Evolutionary conservation across 345 rosid species (phyloP).

Genomic region (Populus euphratica): DNA sequence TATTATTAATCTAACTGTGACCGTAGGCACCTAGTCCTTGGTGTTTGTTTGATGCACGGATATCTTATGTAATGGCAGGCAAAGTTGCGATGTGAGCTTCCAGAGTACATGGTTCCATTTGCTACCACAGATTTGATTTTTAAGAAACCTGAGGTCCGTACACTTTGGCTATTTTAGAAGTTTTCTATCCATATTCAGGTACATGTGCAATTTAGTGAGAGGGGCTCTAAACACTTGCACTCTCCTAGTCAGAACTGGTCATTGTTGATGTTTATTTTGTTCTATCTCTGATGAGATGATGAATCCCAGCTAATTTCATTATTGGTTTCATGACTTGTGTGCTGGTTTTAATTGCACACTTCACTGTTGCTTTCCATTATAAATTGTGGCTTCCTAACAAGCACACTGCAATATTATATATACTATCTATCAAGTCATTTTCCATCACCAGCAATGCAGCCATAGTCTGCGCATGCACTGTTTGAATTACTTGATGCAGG

Average conservation of each 20-base stretch:
- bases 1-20: neutral
- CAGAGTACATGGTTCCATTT: conserved; percentile 86
- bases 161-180: neutral
- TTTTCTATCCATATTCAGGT: neutral
- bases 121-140: conserved; percentile 55
- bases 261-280: neutral
- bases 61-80: conserved; percentile 49
- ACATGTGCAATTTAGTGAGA: neutral
- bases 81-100: conserved; percentile 77
- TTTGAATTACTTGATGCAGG: neutral
- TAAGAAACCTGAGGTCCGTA: conserved; percentile 78
- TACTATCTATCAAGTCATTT: no score
- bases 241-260: neutral
- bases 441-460: neutral
- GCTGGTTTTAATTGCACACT: neutral
- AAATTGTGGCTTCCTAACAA: neutral
- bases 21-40: neutral
- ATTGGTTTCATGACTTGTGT: neutral
- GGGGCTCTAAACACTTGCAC: neutral
- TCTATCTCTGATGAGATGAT: neutral
- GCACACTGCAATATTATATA: neutral
- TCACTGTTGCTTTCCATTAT: neutral
- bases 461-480: neutral
- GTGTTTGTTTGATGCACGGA: neutral
- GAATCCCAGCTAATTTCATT: neutral